Percentiles rank a stretch among this genome's conserved stretches.
Conservation (phyloP, 306 rosid species). For the Quercus parvula region DNA sequence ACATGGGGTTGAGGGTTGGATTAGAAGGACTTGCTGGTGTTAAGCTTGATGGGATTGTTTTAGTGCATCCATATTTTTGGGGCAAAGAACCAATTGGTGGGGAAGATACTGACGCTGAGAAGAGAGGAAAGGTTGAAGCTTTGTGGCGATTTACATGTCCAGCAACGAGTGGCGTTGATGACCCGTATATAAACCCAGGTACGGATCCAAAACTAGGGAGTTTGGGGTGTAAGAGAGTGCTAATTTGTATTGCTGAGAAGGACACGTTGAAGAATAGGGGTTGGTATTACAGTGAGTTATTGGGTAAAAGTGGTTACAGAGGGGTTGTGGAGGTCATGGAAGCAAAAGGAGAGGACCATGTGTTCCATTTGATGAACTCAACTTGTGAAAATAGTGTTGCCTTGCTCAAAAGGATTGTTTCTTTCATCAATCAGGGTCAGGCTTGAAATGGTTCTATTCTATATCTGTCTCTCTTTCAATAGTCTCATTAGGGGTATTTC, state of each 20-base stretch:
- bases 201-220: slow-evolving; percentile 50
- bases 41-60: slow-evolving; percentile 36
- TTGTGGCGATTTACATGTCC: slow-evolving; percentile 58
- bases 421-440: slow-evolving; percentile 33
- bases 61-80: slow-evolving; percentile 69
- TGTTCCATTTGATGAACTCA: slow-evolving; percentile 54
- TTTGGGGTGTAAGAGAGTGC: slow-evolving; percentile 44
- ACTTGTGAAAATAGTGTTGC: slow-evolving; percentile 25
- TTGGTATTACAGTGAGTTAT: slow-evolving; percentile 34
- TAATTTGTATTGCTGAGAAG: slow-evolving; percentile 61
- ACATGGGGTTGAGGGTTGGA: slow-evolving; percentile 51
- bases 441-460: neutral
- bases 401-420: slow-evolving; percentile 31
- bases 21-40: slow-evolving; percentile 33
- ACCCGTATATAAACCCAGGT: slow-evolving; percentile 55
- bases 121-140: neutral
- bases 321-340: slow-evolving; percentile 51
- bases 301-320: slow-evolving; percentile 46
- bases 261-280: slow-evolving; percentile 57
- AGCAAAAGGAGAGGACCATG: slow-evolving; percentile 46
- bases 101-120: slow-evolving; percentile 18
- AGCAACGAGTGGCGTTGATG: slow-evolving; percentile 40
- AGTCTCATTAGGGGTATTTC: too few relatives aligned
- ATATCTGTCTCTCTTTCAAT: too few relatives aligned
- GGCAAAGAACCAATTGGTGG: slow-evolving; percentile 43